Evolutionary conservation across 2,329 filamentous ascomycete genomes (phyloP).

Genomic region (Colletotrichum musae): DNA sequence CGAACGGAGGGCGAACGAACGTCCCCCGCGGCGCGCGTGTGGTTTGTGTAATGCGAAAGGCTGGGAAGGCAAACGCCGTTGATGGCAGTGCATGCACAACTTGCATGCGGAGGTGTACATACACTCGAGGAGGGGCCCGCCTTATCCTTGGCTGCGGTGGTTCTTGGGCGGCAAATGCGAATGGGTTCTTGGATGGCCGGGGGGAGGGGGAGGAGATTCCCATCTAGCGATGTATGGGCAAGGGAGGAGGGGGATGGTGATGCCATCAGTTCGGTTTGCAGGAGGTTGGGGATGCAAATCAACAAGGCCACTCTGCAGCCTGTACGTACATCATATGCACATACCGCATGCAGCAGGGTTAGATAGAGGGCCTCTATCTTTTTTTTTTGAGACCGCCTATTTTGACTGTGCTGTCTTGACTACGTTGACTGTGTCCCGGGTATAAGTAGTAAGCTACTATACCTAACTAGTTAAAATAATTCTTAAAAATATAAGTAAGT

Average conservation of each 20-base stretch:
- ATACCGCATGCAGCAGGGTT: slow-evolving; percentile 11
- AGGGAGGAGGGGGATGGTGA: slow-evolving; percentile 29
- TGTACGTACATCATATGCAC: slow-evolving; percentile 11
- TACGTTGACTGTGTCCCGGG: too few relatives aligned
- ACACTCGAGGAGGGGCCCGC: slow-evolving; percentile 15
- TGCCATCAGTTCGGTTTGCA: slow-evolving; percentile 30
- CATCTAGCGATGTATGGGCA: neutral
- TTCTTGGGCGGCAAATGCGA: slow-evolving; percentile 3
- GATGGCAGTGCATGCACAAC: slow-evolving; percentile 33
- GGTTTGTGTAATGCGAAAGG: slow-evolving; percentile 31
- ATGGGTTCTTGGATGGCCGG: slow-evolving; percentile 6
- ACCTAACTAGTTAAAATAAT: too few relatives aligned
- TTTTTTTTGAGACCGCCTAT: neutral
- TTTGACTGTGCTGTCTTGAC: too few relatives aligned
- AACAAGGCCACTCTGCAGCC: slow-evolving; percentile 29
- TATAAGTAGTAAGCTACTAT: too few relatives aligned
- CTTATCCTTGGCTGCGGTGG: slow-evolving; percentile 1
- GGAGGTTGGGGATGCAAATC: slow-evolving; percentile 33
- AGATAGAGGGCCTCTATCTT: neutral
- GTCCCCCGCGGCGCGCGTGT: neutral
- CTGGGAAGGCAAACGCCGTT: slow-evolving; percentile 18
- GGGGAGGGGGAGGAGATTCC: neutral
- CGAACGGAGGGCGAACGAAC: neutral
- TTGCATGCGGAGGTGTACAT: slow-evolving; percentile 6
- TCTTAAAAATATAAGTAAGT: too few relatives aligned